Evolutionary conservation across 805 yeast species (phyloP).

Genomic region (Scheffersomyces ergatensis): DNA sequence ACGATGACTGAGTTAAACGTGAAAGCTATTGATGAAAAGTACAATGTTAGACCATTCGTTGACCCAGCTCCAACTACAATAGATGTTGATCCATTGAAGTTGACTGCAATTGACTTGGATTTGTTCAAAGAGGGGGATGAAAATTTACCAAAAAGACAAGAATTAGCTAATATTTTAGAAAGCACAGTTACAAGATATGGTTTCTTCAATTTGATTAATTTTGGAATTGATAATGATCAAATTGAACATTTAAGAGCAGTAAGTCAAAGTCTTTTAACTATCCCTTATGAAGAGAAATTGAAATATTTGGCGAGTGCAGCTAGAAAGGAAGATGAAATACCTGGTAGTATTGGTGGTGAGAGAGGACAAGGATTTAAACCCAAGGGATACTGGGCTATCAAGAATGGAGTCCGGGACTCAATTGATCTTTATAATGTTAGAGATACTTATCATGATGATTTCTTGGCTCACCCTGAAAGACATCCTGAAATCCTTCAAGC

Average conservation of each 20-base stretch:
- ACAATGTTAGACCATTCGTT: slow-evolving; percentile 20
- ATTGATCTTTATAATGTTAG: slow-evolving; percentile 44
- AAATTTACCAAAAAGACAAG: slow-evolving; percentile 22
- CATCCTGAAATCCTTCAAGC: slow-evolving; percentile 41
- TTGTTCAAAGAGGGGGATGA: slow-evolving; percentile 34
- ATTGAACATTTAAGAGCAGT: slow-evolving; percentile 19
- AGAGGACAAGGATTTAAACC: slow-evolving; percentile 50
- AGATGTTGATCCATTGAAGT: slow-evolving; percentile 16
- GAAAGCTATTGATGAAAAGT: slow-evolving; percentile 14
- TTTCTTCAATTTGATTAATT: slow-evolving; percentile 37
- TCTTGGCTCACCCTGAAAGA: slow-evolving; percentile 17
- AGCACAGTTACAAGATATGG: slow-evolving; percentile 41
- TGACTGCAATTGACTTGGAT: slow-evolving; percentile 35
- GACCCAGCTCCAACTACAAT: slow-evolving; percentile 15
- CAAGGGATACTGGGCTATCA: slow-evolving; percentile 46
- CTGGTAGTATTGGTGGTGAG: slow-evolving; percentile 39
- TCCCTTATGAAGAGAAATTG: slow-evolving; percentile 23
- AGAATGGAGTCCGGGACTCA: slow-evolving; percentile 41
- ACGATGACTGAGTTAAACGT: not conserved
- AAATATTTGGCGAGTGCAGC: slow-evolving; percentile 27
- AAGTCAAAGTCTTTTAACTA: slow-evolving; percentile 21
- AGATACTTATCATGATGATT: slow-evolving; percentile 34
- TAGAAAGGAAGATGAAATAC: slow-evolving; percentile 24
- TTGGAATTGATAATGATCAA: slow-evolving; percentile 17
- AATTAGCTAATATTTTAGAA: slow-evolving; percentile 36